Evolutionary conservation across 371 early-diverging fungal species (phyloP).

Genomic region (Apophysomyces variabilis): DNA sequence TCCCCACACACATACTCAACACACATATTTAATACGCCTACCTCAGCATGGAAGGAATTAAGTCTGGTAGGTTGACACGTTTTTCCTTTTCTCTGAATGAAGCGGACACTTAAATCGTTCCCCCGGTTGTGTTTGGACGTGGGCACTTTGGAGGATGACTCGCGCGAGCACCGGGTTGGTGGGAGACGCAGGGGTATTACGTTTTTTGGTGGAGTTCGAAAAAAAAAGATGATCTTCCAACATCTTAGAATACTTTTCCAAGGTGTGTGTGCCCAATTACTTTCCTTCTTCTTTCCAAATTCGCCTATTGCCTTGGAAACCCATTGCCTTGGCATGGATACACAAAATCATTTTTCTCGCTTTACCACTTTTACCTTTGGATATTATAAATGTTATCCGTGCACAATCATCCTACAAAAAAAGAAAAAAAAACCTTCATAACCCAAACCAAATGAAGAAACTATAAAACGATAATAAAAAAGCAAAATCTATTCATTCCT

Average conservation of each 20-base stretch:
- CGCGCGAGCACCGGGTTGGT: slow-evolving; percentile 11
- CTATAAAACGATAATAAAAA: too few relatives aligned
- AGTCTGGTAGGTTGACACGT: slow-evolving; percentile 1
- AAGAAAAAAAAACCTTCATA: too few relatives aligned
- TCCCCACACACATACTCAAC: background rate
- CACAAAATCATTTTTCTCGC: background rate
- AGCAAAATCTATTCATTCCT: too few relatives aligned
- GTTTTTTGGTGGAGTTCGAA: slow-evolving; percentile 2
- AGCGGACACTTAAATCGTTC: slow-evolving; percentile 6
- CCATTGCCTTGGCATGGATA: slow-evolving; percentile 7
- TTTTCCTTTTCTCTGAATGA: background rate
- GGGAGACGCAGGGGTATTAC: slow-evolving; percentile 8
- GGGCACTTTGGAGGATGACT: background rate
- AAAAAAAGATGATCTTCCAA: slow-evolving; percentile 9
- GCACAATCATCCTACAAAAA: background rate
- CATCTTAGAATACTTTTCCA: background rate
- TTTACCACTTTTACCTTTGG: background rate
- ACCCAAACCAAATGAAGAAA: too few relatives aligned
- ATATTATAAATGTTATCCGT: background rate
- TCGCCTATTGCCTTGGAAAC: background rate
- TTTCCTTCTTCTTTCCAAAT: slow-evolving; percentile 6
- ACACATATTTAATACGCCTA: too few relatives aligned
- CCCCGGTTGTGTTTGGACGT: slow-evolving; percentile 8
- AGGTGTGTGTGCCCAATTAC: background rate
- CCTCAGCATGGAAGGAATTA: too few relatives aligned